Conservation (phyloP, 2,329 filamentous ascomycete species). For the Neofusicoccum sp. region DNA sequence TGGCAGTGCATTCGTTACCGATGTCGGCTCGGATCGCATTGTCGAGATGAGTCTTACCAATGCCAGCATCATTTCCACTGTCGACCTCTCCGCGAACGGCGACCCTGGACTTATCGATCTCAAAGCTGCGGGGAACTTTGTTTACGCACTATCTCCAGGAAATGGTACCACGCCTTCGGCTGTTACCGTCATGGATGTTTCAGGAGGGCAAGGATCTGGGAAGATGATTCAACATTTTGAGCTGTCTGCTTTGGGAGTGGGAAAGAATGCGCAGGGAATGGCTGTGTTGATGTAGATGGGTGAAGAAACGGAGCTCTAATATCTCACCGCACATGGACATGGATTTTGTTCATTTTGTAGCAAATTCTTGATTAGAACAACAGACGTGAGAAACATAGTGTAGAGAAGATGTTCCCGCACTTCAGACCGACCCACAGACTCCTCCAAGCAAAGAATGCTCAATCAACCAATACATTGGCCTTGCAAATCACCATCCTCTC, state of each 20-base stretch:
- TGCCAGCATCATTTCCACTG: constrained; percentile 45
- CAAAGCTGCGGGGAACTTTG: constrained; percentile 50
- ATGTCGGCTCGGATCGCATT: constrained; percentile 52
- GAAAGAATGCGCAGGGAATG: constrained; percentile 38
- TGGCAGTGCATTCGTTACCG: constrained; percentile 57
- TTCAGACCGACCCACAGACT: no score
- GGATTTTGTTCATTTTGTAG: no score
- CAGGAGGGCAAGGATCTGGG: constrained; percentile 24
- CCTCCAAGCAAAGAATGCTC: no score
- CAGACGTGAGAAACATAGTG: no score
- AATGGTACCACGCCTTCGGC: constrained; percentile 43
- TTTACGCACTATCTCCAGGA: constrained; percentile 59
- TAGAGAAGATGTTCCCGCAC: no score
- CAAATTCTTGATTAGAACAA: no score
- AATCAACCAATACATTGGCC: no score
- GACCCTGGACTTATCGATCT: constrained; percentile 59
- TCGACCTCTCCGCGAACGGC: constrained; percentile 45
- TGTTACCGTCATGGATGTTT: constrained; percentile 42
- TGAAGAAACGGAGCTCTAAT: no score
- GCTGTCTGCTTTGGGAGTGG: constrained; percentile 27
- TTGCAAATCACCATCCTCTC: no score
- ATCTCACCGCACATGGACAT: no score
- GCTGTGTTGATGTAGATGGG: constrained; percentile 25
- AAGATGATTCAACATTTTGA: constrained; percentile 41
- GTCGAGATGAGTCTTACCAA: constrained; percentile 56